Conservation (phyloP, 1,284 basidiomycete species). For the Porogramme epimiltina region DNA sequence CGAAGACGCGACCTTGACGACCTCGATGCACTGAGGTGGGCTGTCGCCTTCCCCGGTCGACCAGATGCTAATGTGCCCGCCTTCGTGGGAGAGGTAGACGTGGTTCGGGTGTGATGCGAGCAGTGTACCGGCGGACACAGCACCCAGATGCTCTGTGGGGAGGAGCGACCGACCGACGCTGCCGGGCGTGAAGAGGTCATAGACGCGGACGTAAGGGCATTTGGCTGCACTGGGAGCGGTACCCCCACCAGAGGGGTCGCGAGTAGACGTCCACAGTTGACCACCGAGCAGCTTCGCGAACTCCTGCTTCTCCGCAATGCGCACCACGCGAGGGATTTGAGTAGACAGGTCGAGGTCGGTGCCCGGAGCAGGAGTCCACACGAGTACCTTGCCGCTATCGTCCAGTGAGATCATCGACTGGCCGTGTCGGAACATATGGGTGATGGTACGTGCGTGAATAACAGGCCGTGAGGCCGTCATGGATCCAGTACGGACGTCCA, state of each 20-base stretch:
- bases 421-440: constrained; percentile 72
- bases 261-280: constrained; percentile 79
- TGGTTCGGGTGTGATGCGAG: constrained; percentile 67
- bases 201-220: constrained; percentile 77
- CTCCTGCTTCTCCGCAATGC: constrained; percentile 81
- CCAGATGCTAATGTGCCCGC: constrained; percentile 87
- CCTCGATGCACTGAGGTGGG: constrained; percentile 60
- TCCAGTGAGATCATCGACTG: constrained; percentile 78
- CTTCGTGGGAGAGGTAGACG: constrained; percentile 93
- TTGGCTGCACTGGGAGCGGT: constrained; percentile 42
- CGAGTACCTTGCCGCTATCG: constrained; percentile 79
- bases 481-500: constrained; percentile 66
- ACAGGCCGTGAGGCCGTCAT: constrained; percentile 59
- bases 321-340: constrained; percentile 61
- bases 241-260: constrained; percentile 47
- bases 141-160: constrained; percentile 68
- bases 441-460: constrained; percentile 69
- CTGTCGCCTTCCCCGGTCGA: constrained; percentile 46
- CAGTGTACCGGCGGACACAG: constrained; percentile 81
- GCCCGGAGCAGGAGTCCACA: constrained; percentile 56
- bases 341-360: constrained; percentile 39
- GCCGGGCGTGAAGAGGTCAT: constrained; percentile 66
- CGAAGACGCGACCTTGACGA: constrained; percentile 77
- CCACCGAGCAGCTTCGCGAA: constrained; percentile 76
- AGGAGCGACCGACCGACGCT: constrained; percentile 50